These are phyloP conservation scores for Logfia minima DNA, from an alignment of 129 eudicot genomes.

Conservation along the genomic window DNA sequence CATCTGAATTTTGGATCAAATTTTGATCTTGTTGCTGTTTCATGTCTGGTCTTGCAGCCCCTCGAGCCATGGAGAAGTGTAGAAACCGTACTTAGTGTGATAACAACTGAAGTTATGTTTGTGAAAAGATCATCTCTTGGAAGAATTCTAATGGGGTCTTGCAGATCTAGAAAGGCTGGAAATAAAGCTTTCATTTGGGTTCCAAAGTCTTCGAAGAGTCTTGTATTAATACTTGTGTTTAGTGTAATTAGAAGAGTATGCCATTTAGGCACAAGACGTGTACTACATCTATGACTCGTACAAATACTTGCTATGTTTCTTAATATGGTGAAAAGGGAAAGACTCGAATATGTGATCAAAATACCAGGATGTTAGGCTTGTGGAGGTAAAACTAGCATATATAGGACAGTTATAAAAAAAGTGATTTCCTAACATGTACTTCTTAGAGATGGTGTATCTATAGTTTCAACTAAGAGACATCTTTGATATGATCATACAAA, in stretches of 20 bases:
- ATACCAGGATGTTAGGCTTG: not conserved
- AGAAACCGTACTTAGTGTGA: constrained; percentile 40
- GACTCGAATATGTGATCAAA: not conserved
- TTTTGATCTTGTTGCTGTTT: not conserved
- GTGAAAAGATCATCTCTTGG: constrained; percentile 28
- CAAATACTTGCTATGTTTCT: constrained; percentile 5
- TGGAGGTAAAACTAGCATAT: not conserved
- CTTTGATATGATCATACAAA: not conserved
- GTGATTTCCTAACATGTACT: not conserved
- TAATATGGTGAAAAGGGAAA: constrained; percentile 5
- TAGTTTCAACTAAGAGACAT: not conserved
- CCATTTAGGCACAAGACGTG: constrained; percentile 25
- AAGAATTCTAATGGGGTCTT: constrained; percentile 30
- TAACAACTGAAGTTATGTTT: constrained; percentile 3
- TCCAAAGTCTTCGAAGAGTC: constrained; percentile 26
- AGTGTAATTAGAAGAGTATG: constrained; percentile 28
- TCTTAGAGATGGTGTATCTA: not conserved
- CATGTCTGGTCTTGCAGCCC: constrained; percentile 42
- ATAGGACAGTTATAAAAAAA: not conserved
- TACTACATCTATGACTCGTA: not conserved
- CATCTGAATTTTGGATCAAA: not conserved
- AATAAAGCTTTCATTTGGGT: constrained; percentile 22
- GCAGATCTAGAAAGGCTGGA: constrained; percentile 14
- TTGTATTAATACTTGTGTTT: constrained; percentile 31
- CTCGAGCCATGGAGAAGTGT: constrained; percentile 60